Evolutionary conservation across 768 basidiomycete species (phyloP), one percentile per base, ranked within the genome.

Genomic region (Termitomyces sp.): DNA sequence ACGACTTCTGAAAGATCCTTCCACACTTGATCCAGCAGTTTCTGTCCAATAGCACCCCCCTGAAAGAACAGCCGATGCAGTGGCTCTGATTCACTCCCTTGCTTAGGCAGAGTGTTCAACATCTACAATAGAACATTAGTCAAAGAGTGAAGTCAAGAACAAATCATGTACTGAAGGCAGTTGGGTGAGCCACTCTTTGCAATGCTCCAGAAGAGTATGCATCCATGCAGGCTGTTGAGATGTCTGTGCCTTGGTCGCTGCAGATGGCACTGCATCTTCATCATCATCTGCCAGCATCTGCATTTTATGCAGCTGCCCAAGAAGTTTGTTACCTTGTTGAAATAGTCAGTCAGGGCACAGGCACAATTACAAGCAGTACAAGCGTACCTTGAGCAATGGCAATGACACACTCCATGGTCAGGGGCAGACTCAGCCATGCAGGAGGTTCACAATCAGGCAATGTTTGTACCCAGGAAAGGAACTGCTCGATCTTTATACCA

Each of bases 371-470:
- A 30, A 55, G n/a, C 56, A 30, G 33, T 12, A 36, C 6, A 14
- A 42, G 64, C 77, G 62, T 67, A 93, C 95, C 95, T 82, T 96
- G 92, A 1, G 89, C 89, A 45, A 91, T 72, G 12, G 95, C 95
- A 63, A 98, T 95, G 43, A 97, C 87, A 36, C 88, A 84, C 68
- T 98, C 96, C 39, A 95, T 94, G 22, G 91, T 90, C 0, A 91
- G 89, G 14, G 96, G 95, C 18, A 99, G 81, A 67, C 92, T 91
- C 47, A 98, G 79, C 95, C 95, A 98, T 34, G 91, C 86, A 1
- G 95, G 95, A 2, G 95, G 95, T 69, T 97, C 94, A 34, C 91
- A 86, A 65, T 97, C 95, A 0, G 97, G 96, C 30, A 99, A 74
- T 24, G 81, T 80, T 67, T 89, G 85, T 8, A 93, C 91, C 97